Evolutionary conservation across 1,139 yeast species (phyloP).

Genomic region (Candida anutae): DNA sequence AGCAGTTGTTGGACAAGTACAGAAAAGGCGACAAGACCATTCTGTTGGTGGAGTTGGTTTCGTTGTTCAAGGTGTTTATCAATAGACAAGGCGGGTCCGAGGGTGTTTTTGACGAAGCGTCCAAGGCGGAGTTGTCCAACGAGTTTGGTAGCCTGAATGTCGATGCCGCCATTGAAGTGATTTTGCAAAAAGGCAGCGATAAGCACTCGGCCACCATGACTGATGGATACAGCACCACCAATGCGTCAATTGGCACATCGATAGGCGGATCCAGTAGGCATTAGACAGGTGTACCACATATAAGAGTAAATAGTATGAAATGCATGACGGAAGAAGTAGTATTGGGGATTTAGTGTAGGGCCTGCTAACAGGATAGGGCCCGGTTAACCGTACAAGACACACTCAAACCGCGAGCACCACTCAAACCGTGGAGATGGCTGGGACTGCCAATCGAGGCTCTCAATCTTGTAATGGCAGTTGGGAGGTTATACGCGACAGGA

Average conservation of each 20-base stretch:
- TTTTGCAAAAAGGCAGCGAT: constrained; percentile 48
- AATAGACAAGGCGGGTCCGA: constrained; percentile 61
- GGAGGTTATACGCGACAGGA: too few relatives aligned
- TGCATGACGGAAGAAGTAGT: too few relatives aligned
- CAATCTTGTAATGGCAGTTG: too few relatives aligned
- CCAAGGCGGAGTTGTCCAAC: constrained; percentile 52
- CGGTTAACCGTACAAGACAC: too few relatives aligned
- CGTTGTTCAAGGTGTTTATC: constrained; percentile 55
- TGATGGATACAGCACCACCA: constrained; percentile 13
- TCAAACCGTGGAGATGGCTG: too few relatives aligned
- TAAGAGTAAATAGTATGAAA: too few relatives aligned
- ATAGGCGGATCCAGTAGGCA: too few relatives aligned
- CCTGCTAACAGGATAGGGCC: too few relatives aligned
- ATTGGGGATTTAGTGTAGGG: too few relatives aligned
- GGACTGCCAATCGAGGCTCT: too few relatives aligned
- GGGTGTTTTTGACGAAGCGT: constrained; percentile 68
- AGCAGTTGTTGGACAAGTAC: constrained; percentile 41
- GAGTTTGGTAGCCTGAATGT: constrained; percentile 53
- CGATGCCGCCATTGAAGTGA: constrained; percentile 46
- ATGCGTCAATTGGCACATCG: constrained; percentile 36
- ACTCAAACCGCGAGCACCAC: too few relatives aligned
- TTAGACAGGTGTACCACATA: too few relatives aligned
- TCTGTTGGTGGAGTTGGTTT: constrained; percentile 60
- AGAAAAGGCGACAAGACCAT: constrained; percentile 42
- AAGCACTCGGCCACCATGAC: constrained; percentile 13